phyloP scores from a whole-genome alignment of 768 basidiomycete species.

The Mycena rosella region DNA sequence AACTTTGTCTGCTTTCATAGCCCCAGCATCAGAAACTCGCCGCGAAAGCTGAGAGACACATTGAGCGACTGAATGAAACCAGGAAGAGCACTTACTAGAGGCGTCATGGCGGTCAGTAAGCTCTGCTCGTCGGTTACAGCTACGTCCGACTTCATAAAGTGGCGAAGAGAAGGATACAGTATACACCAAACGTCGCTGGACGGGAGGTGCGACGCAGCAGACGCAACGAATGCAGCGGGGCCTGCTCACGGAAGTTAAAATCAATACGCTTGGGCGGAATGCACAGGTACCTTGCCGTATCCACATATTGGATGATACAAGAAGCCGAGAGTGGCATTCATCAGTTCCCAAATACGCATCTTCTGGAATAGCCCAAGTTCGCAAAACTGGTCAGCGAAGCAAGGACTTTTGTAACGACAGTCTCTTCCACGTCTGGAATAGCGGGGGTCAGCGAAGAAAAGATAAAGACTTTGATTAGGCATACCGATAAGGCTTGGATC shows the following conservation, averaged over 20 bases:
- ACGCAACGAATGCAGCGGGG: constrained; percentile 88
- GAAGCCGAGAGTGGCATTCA: constrained; percentile 89
- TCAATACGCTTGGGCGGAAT: background rate
- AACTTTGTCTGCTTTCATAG: constrained; percentile 85
- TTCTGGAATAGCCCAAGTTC: constrained; percentile 93
- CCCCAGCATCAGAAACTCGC: constrained; percentile 90
- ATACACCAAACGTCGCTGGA: constrained; percentile 97
- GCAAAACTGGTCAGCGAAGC: constrained; percentile 88
- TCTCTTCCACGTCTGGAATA: constrained; percentile 89
- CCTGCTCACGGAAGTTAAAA: constrained; percentile 59
- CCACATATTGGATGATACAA: constrained; percentile 96
- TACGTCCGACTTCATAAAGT: constrained; percentile 89
- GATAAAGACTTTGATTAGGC: background rate
- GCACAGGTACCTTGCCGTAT: constrained; percentile 82
- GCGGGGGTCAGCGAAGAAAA: background rate
- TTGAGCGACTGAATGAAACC: constrained; percentile 1
- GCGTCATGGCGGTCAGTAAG: constrained; percentile 79
- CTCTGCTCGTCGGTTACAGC: constrained; percentile 78
- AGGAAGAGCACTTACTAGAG: constrained; percentile 68
- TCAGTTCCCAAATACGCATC: constrained; percentile 97
- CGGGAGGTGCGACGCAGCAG: constrained; percentile 85
- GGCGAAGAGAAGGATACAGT: constrained; percentile 89
- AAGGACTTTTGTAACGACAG: constrained; percentile 92
- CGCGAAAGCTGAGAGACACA: constrained; percentile 64
- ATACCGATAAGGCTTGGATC: constrained; percentile 95